Conservation (phyloP, 345 rosid species). For the Turritis glabra region DNA sequence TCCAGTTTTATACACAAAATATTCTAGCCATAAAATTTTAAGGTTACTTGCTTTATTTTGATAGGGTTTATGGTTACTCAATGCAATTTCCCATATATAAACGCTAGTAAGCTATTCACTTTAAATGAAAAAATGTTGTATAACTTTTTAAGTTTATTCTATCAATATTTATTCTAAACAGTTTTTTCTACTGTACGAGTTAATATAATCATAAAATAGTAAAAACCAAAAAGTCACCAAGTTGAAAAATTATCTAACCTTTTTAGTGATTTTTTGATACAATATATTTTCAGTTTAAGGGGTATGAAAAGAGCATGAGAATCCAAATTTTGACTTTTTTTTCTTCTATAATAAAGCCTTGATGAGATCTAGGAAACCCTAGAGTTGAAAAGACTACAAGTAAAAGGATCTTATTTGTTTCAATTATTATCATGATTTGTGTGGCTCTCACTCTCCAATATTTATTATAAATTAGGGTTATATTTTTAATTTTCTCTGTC, state of each 20-base stretch:
- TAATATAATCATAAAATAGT: background rate
- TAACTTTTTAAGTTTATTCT: background rate
- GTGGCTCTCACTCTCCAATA: slow-evolving; percentile 35
- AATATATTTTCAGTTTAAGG: slow-evolving; percentile 9
- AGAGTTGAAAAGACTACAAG: slow-evolving; percentile 36
- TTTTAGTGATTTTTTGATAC: background rate
- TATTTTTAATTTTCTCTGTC: background rate
- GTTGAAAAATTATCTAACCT: background rate
- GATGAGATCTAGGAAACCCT: slow-evolving; percentile 40
- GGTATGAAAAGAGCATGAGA: slow-evolving; percentile 20
- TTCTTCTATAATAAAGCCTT: slow-evolving; percentile 19
- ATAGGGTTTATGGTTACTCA: too few relatives aligned
- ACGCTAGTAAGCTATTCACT: background rate
- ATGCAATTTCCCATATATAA: too few relatives aligned
- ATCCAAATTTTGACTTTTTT: slow-evolving; percentile 37
- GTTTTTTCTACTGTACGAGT: background rate
- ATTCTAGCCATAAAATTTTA: too few relatives aligned
- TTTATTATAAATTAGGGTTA: background rate
- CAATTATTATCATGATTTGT: slow-evolving; percentile 31
- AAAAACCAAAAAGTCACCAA: background rate
- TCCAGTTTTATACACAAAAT: too few relatives aligned
- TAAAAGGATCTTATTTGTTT: slow-evolving; percentile 28
- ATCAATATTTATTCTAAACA: background rate
- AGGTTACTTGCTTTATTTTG: too few relatives aligned
- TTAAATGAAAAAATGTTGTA: background rate